Evolutionary conservation across 805 yeast species (phyloP).

Genomic region (Hanseniaspora osmophila): DNA sequence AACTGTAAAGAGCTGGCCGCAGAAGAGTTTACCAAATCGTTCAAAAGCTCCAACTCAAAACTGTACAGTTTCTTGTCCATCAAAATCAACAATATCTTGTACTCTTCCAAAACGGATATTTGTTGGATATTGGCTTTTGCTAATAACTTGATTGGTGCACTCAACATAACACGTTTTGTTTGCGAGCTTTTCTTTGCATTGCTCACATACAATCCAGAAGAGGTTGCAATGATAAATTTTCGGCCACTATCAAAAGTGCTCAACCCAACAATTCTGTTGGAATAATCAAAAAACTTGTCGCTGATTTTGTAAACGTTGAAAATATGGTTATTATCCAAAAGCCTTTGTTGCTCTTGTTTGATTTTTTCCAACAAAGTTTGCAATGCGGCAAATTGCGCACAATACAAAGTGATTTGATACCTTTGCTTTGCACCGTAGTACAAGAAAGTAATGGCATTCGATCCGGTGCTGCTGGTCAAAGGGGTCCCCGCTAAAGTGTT

Average conservation of each 20-base stretch:
- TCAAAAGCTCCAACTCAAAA: conserved; percentile 58
- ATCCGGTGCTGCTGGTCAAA: background rate
- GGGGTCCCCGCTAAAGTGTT: background rate
- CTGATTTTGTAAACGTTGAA: conserved; percentile 65
- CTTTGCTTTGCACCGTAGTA: conserved; percentile 26
- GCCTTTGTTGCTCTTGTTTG: conserved; percentile 60
- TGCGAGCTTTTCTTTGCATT: conserved; percentile 34
- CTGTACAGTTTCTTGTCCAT: conserved; percentile 72
- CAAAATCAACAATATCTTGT: conserved; percentile 65
- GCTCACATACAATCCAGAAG: conserved; percentile 75
- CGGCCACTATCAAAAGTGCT: conserved; percentile 92
- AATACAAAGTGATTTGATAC: conserved; percentile 30
- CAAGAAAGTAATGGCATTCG: conserved; percentile 21
- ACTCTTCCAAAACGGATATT: conserved; percentile 82
- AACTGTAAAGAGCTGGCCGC: conserved; percentile 25
- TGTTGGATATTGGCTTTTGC: conserved; percentile 70
- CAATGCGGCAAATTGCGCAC: conserved; percentile 40
- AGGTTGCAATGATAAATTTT: conserved; percentile 80
- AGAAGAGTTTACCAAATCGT: conserved; percentile 11
- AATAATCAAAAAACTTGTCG: conserved; percentile 58
- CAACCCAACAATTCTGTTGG: conserved; percentile 74
- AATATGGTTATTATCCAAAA: conserved; percentile 62
- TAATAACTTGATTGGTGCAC: conserved; percentile 64
- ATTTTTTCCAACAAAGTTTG: conserved; percentile 70
- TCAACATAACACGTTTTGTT: conserved; percentile 37